phyloP scores from a whole-genome alignment of 768 basidiomycete genomes.

The Leccinum obscurum region DNA sequence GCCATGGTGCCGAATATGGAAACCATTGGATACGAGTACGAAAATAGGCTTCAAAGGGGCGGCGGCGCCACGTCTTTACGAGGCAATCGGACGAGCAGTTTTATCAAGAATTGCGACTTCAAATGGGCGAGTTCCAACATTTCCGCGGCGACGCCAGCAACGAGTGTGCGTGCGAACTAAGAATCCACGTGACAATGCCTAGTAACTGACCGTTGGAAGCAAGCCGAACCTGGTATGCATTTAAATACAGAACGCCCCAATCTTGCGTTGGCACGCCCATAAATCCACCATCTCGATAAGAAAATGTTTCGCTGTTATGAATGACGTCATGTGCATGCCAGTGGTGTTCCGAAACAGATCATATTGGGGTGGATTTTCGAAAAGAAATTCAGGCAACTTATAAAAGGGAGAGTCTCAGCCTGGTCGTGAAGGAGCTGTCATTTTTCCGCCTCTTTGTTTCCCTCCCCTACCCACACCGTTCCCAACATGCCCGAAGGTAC shows the following conservation, averaged over 20 bases:
- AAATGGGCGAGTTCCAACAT: conserved; percentile 88
- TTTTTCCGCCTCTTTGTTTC: conserved; percentile 8
- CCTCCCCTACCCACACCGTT: background rate
- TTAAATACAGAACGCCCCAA: background rate
- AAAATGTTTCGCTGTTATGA: background rate
- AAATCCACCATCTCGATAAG: background rate
- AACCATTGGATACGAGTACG: conserved; percentile 51
- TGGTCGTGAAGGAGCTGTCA: conserved; percentile 1
- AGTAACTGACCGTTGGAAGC: too few species aligned
- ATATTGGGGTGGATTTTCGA: conserved; percentile 3
- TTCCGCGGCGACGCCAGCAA: conserved; percentile 83
- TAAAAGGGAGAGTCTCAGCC: conserved; percentile 17
- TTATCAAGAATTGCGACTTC: conserved; percentile 79
- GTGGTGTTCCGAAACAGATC: conserved; percentile 21
- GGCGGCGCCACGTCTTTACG: conserved; percentile 56
- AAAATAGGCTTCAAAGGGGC: background rate
- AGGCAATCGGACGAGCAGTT: conserved; percentile 43
- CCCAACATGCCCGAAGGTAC: conserved; percentile 53
- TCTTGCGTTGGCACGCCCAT: background rate
- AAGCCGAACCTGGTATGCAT: background rate
- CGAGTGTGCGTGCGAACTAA: conserved; percentile 36
- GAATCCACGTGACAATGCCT: too few species aligned
- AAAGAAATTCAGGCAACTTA: conserved; percentile 14
- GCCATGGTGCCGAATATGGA: conserved; percentile 87
- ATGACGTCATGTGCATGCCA: conserved; percentile 30